phyloP scores from a whole-genome alignment of 2,329 filamentous ascomycete species.

The Aspergillus puulaauensis region DNA sequence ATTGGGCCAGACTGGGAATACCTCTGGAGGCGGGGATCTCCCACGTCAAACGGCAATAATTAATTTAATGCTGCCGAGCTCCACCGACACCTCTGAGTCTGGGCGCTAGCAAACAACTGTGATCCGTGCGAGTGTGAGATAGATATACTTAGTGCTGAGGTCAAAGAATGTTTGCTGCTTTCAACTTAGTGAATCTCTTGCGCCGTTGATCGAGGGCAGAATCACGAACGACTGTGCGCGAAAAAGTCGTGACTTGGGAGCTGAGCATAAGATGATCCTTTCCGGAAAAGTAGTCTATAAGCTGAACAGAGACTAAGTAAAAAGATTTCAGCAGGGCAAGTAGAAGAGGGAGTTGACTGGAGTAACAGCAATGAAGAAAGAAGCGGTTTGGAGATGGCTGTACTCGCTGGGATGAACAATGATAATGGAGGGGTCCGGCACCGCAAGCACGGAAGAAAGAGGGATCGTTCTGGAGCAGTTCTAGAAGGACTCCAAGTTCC shows the following conservation, averaged over 20 bases:
- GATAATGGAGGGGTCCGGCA: not conserved
- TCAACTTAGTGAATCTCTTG: not conserved
- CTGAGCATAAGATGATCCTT: not conserved
- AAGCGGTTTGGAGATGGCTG: not conserved
- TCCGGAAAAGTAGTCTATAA: not conserved
- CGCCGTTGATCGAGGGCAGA: not conserved
- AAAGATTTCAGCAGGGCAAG: not conserved
- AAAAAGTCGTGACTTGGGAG: not conserved
- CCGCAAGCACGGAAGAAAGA: not conserved
- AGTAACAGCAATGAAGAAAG: not conserved
- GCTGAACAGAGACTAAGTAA: not conserved
- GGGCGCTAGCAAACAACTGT: constrained; percentile 1
- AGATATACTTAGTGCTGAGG: not conserved
- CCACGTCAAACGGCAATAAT: constrained; percentile 30
- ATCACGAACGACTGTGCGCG: not conserved
- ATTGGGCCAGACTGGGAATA: constrained; percentile 10
- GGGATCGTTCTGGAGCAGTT: constrained; percentile 8
- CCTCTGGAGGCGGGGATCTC: constrained; percentile 32
- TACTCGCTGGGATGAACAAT: not conserved
- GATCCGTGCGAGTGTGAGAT: not conserved
- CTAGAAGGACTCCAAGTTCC: constrained; percentile 8
- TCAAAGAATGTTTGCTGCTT: not conserved
- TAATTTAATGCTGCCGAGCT: constrained; percentile 26
- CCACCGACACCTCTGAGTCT: constrained; percentile 23
- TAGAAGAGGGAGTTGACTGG: not conserved